phyloP scores from a whole-genome alignment of 495 filamentous ascomycete genomes.

The Penicillium odoratum region DNA sequence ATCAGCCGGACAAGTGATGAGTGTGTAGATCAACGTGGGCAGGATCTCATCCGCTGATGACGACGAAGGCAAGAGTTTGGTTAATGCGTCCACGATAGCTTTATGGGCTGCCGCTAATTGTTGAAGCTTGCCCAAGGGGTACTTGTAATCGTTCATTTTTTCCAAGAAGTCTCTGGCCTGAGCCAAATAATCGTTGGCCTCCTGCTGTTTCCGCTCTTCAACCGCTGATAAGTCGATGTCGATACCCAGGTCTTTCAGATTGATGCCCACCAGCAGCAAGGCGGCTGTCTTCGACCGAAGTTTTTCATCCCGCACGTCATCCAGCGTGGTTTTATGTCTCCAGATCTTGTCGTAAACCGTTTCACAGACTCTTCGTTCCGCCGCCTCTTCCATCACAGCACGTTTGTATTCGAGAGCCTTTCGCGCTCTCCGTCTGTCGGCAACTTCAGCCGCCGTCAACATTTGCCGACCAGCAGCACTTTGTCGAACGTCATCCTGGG shows the following conservation, averaged over 20 bases:
- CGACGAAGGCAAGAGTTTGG: constrained; percentile 72
- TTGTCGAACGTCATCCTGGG: constrained; percentile 30
- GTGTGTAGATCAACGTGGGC: constrained; percentile 90
- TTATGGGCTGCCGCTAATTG: constrained; percentile 88
- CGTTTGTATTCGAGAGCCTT: constrained; percentile 75
- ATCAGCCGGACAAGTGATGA: constrained; percentile 87
- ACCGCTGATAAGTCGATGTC: constrained; percentile 59
- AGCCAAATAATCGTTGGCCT: constrained; percentile 71
- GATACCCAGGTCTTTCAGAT: constrained; percentile 80
- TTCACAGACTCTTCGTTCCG: constrained; percentile 86
- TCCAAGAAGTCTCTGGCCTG: constrained; percentile 70
- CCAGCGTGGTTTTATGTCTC: constrained; percentile 86
- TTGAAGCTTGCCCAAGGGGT: constrained; percentile 88
- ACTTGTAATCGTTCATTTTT: constrained; percentile 83
- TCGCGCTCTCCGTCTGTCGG: constrained; percentile 73
- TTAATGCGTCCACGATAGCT: constrained; percentile 86
- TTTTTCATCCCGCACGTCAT: constrained; percentile 94
- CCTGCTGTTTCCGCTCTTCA: constrained; percentile 61
- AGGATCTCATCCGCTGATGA: constrained; percentile 97
- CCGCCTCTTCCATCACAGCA: constrained; percentile 80
- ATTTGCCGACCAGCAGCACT: constrained; percentile 71
- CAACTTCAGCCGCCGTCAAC: constrained; percentile 84
- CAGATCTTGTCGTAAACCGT: constrained; percentile 84
- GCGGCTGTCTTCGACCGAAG: constrained; percentile 93
- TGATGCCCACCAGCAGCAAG: constrained; percentile 84